A percentile compares a stretch with the other conserved stretches of the same genome.
These are phyloP conservation scores for Tillandsia leiboldiana DNA, from an alignment of 176 grass and related monocot species.

Conservation along the genomic window DNA sequence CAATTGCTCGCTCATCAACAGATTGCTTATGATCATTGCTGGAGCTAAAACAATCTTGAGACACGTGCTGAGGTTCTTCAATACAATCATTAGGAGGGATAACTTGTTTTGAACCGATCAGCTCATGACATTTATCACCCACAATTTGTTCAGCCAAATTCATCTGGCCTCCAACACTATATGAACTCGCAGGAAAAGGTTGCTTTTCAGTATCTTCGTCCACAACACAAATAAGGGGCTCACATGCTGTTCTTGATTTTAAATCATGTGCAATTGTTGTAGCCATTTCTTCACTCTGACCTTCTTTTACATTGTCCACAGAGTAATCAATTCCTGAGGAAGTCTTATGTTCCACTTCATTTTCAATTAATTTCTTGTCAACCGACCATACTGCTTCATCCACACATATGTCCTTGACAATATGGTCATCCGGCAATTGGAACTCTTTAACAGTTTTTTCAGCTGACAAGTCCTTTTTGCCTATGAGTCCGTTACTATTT, in stretches of 20 bases:
- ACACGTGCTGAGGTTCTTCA: not conserved
- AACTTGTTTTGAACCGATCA: not conserved
- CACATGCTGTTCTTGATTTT: not conserved
- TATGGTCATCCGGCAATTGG: not conserved
- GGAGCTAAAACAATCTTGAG: not conserved
- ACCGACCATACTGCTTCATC: constrained; percentile 1
- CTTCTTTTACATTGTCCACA: not conserved
- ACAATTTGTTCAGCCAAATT: constrained; percentile 4
- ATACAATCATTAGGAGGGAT: not conserved
- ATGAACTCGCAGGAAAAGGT: not conserved
- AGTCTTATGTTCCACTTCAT: not conserved
- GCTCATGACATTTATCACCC: not conserved
- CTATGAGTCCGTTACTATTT: not conserved
- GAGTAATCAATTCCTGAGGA: not conserved
- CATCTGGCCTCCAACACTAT: not conserved
- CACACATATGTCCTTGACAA: constrained; percentile 17
- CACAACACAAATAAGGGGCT: not conserved
- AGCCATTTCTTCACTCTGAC: constrained; percentile 1
- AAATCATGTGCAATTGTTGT: not conserved
- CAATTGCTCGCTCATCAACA: constrained; percentile 24
- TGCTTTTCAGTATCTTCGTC: constrained; percentile 1
- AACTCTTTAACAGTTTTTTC: constrained; percentile 11
- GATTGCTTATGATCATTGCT: not conserved
- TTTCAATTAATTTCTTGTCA: constrained; percentile 5
- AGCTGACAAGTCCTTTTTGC: not conserved